Evolutionary conservation across 2,329 filamentous ascomycete species (phyloP), one percentile per base, ranked within the genome.

Genomic region (Penicillium hesseltinei): DNA sequence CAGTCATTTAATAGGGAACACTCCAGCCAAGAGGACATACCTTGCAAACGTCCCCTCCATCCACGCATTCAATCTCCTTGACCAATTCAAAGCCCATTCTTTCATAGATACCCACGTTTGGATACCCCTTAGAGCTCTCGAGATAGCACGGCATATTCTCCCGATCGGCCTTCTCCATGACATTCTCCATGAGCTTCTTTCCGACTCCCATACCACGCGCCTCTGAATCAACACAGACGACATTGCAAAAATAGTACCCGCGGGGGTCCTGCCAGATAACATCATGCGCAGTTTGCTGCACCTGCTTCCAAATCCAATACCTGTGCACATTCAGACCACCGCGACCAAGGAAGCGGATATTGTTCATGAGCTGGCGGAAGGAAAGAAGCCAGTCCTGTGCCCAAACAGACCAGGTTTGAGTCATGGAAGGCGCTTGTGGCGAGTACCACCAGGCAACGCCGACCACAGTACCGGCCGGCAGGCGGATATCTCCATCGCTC

Each of bases 241-340:
- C 89, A 66, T 91, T 91, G 62, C 88, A 87, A 63, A 91, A 91
- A 67, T 90, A 91, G 67, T 91, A 91, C 0, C 88, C 88, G 5
- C 80, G 77, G 0, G 81, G 78, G 56, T 89, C 85, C 0, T 77
- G 83, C 88, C 88, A 91, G 4, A 90, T 73, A 27, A 82, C 74
- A 0, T 76, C 75, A 54, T 90, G 88, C 0, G 83, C 85, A 39
- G 82, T 76, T 0, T 81, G 79, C 70, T 91, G 88, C 6, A 82
- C 79, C 5, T 78, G 78, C 67, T 91, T 91, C 88, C 87, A 91
- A 63, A 90, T 88, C 71, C 84, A 87, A 69, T 91, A 91, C 6
- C 88, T 82, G 74, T 81, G 62, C 17, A 86, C 82, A 57, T 84
- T 86, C 4, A 91, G 75, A 0, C 88, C 88, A 13, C 88, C 88